phyloP scores from a whole-genome alignment of 2,329 filamentous ascomycete species.

The Grosmannia penicillata region DNA sequence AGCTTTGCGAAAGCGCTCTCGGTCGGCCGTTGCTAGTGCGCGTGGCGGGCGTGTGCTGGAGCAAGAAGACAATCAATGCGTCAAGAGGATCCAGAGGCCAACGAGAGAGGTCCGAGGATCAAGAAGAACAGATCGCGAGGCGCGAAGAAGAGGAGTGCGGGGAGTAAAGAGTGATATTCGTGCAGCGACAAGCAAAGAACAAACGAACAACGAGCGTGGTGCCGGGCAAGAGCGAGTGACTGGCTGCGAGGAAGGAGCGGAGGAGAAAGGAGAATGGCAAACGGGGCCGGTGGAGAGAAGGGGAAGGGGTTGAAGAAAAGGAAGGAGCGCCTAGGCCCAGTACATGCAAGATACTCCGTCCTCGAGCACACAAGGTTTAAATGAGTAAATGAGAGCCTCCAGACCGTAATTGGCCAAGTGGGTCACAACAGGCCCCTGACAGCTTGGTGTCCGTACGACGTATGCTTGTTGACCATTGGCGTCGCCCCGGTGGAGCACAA shows the following conservation, averaged over 20 bases:
- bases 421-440: too few relatives aligned
- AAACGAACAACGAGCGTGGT: not conserved
- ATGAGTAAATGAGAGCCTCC: not conserved
- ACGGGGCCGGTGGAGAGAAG: not conserved
- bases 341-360: too few relatives aligned
- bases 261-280: not conserved
- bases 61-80: too few relatives aligned
- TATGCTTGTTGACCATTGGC: too few relatives aligned
- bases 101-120: too few relatives aligned
- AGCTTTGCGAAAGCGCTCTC: not conserved
- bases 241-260: not conserved
- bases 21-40: too few relatives aligned
- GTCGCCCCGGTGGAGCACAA: too few relatives aligned
- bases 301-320: not conserved
- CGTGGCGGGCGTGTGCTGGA: too few relatives aligned
- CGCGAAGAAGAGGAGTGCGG: not conserved
- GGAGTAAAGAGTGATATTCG: not conserved
- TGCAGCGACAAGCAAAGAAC: not conserved
- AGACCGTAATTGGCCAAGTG: not conserved
- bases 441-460: too few relatives aligned
- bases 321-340: not conserved
- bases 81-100: too few relatives aligned
- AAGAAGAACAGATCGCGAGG: not conserved
- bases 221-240: not conserved
- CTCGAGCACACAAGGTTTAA: constrained; percentile 4